These are phyloP conservation scores for Mollisiaceae sp. DNA, from an alignment of 2,329 filamentous ascomycete species.

Conservation along the genomic window DNA sequence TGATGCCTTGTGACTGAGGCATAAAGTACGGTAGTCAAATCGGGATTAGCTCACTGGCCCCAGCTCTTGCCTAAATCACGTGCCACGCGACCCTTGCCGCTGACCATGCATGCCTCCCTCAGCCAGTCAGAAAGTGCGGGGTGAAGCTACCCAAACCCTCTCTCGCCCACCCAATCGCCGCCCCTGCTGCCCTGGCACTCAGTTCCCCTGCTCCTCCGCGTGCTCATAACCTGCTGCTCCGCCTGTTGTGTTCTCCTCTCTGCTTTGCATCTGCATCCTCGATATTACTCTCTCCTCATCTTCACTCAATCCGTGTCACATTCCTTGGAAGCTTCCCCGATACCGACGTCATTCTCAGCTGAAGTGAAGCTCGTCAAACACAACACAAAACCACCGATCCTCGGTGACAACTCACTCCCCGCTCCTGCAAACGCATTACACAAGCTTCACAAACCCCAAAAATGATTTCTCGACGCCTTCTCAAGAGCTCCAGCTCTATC, in stretches of 20 bases:
- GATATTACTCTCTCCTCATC: conserved; percentile 9
- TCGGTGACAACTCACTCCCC: background rate
- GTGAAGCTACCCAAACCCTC: background rate
- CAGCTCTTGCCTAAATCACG: background rate
- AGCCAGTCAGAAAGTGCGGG: conserved; percentile 14
- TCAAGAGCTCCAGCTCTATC: conserved; percentile 39
- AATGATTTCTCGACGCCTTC: conserved; percentile 40
- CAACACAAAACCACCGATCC: conserved; percentile 3
- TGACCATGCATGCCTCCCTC: conserved; percentile 1
- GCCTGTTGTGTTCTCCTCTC: conserved; percentile 14
- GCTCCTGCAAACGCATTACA: conserved; percentile 6
- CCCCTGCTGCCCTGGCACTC: conserved; percentile 9
- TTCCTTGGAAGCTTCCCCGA: conserved; percentile 4
- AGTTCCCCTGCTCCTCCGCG: conserved; percentile 19
- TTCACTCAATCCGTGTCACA: conserved; percentile 3
- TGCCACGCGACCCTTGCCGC: conserved; percentile 3
- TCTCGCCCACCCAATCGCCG: conserved; percentile 8
- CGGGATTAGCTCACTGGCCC: background rate
- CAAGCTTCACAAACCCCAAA: conserved; percentile 38
- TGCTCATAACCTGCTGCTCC: conserved; percentile 14
- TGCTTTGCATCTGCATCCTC: conserved; percentile 25
- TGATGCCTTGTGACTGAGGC: background rate
- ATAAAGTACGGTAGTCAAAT: background rate
- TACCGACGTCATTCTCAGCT: conserved; percentile 10
- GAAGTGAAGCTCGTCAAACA: conserved; percentile 3